These are phyloP conservation scores for Gaeumannomyces sp. DNA, from an alignment of 2,329 filamentous ascomycete species.

Conservation along the genomic window DNA sequence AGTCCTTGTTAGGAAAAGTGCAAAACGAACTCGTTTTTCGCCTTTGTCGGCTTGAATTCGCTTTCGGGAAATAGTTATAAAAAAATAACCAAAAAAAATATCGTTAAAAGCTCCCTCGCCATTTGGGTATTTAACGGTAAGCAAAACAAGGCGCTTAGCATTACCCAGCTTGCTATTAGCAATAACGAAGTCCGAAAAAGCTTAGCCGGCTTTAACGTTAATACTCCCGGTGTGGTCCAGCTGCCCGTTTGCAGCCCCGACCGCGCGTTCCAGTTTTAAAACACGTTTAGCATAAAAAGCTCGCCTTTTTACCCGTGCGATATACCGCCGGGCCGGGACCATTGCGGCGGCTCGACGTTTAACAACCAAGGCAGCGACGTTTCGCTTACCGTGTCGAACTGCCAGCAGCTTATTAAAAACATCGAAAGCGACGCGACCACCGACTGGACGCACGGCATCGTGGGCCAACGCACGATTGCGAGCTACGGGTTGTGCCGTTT, in stretches of 20 bases:
- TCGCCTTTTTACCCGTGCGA: slow-evolving; percentile 28
- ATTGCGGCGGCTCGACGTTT: slow-evolving; percentile 26
- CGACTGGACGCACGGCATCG: slow-evolving; percentile 13
- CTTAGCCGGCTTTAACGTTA: slow-evolving; percentile 20
- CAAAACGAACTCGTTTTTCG: slow-evolving; percentile 19
- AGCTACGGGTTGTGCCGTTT: slow-evolving; percentile 26
- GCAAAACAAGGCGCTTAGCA: slow-evolving; percentile 20
- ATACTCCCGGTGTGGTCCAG: slow-evolving; percentile 27
- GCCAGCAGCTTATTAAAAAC: slow-evolving; percentile 27
- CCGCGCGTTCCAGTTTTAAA: slow-evolving; percentile 27
- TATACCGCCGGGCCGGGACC: slow-evolving; percentile 18
- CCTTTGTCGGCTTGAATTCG: slow-evolving; percentile 21
- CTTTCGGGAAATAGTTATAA: slow-evolving; percentile 21
- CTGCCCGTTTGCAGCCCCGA: slow-evolving; percentile 32
- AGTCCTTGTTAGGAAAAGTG: too few relatives aligned
- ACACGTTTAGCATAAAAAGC: slow-evolving; percentile 16
- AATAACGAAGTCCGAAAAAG: slow-evolving; percentile 10
- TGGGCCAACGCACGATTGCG: slow-evolving; percentile 21
- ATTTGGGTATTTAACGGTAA: slow-evolving; percentile 23
- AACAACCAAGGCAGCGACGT: slow-evolving; percentile 27
- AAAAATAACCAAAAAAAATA: slow-evolving; percentile 19
- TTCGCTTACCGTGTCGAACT: slow-evolving; percentile 30
- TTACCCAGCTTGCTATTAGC: not conserved
- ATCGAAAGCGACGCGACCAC: slow-evolving; percentile 21
- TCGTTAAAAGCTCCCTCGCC: slow-evolving; percentile 23